Evolutionary conservation across 192 early-diverging fungal genomes (phyloP).

Genomic region (Mortierella alpina): DNA sequence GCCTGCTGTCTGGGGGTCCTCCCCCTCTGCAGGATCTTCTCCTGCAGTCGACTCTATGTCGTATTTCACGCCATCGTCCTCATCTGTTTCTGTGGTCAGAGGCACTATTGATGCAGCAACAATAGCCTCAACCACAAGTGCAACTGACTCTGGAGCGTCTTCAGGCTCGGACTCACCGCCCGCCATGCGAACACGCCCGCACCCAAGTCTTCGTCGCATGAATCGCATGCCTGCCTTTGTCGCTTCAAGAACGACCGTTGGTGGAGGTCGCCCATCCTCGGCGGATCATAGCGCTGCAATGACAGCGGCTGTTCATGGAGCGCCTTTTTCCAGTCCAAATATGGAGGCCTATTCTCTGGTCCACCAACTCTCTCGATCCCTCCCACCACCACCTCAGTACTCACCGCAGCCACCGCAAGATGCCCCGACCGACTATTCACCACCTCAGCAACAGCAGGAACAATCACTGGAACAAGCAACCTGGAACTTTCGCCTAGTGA

Average conservation of each 20-base stretch:
- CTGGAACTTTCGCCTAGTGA: slow-evolving; percentile 8
- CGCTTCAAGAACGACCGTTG: not conserved
- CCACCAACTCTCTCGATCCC: not conserved
- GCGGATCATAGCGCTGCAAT: no score
- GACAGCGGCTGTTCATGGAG: not conserved
- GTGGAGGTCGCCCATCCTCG: no score
- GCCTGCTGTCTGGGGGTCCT: slow-evolving; percentile 6
- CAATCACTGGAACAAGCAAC: not conserved
- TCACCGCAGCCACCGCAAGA: not conserved
- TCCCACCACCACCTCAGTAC: not conserved
- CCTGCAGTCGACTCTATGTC: not conserved
- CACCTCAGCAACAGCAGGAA: no score
- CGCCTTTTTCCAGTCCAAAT: not conserved
- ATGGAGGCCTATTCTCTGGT: not conserved
- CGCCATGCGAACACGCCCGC: slow-evolving; percentile 5
- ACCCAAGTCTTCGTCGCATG: slow-evolving; percentile 20
- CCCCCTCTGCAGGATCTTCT: not conserved
- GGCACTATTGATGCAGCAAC: not conserved
- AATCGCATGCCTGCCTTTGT: slow-evolving; percentile 27
- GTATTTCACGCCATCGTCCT: not conserved
- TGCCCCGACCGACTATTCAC: not conserved
- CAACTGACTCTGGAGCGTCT: not conserved
- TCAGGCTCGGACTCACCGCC: not conserved
- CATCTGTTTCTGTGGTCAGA: not conserved
- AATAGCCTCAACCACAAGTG: not conserved